phyloP scores from a whole-genome alignment of 805 yeast species.

The Yamadazyma kitorensis region DNA sequence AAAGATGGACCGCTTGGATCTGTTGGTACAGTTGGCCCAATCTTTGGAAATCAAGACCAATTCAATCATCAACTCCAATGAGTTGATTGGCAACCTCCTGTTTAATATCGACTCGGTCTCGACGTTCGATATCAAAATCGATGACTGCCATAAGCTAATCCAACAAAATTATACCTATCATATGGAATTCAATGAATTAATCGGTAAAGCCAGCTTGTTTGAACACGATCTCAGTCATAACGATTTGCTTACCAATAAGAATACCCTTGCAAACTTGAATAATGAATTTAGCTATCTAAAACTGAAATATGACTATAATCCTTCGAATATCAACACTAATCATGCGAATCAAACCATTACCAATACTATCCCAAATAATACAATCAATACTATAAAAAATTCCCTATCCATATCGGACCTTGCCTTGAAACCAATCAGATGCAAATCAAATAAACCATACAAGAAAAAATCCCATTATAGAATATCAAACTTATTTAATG shows the following conservation, averaged over 20 bases:
- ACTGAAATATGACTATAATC: constrained; percentile 11
- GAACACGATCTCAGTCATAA: constrained; percentile 31
- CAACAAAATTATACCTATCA: constrained; percentile 21
- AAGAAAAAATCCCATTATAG: constrained; percentile 43
- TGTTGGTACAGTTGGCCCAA: constrained; percentile 27
- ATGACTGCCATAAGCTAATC: constrained; percentile 21
- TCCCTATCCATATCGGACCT: constrained; percentile 34
- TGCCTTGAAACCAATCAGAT: constrained; percentile 39
- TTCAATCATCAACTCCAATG: constrained; percentile 19
- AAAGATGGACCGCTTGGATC: constrained; percentile 26
- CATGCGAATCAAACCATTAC: too few relatives aligned
- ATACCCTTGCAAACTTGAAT: constrained; percentile 26
- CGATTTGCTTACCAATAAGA: constrained; percentile 31
- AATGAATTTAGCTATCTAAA: constrained; percentile 27
- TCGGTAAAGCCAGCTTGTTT: constrained; percentile 30
- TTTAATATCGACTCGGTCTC: constrained; percentile 20
- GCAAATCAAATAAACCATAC: constrained; percentile 28
- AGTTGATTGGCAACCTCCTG: constrained; percentile 20
- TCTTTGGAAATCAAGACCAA: constrained; percentile 27
- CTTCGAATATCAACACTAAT: too few relatives aligned
- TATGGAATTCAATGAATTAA: constrained; percentile 26
- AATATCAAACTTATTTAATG: constrained; percentile 35
- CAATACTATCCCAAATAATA: not conserved
- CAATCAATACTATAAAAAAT: constrained; percentile 5
- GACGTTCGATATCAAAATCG: constrained; percentile 27